phyloP scores from a whole-genome alignment of 371 early-diverging fungal species.

The Mycotypha africana region DNA sequence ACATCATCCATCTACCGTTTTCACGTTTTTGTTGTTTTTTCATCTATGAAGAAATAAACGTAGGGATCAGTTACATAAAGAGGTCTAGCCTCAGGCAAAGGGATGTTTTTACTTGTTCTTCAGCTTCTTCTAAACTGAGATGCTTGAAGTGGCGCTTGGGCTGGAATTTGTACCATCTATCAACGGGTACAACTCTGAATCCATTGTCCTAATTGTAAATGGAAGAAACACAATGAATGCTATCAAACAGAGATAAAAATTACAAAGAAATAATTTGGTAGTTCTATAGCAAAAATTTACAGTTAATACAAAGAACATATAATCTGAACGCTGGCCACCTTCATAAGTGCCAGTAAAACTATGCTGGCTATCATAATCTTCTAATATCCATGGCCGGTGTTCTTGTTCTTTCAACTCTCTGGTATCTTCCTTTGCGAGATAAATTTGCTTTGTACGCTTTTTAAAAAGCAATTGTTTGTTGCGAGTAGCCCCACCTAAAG shows the following conservation, averaged over 20 bases:
- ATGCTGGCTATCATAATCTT: slow-evolving; percentile 68
- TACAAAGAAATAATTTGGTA: no score
- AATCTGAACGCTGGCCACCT: slow-evolving; percentile 71
- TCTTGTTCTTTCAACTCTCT: slow-evolving; percentile 68
- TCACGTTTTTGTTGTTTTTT: slow-evolving; percentile 55
- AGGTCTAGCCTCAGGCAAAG: not conserved
- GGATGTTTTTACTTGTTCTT: slow-evolving; percentile 62
- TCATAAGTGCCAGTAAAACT: slow-evolving; percentile 72
- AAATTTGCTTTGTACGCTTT: slow-evolving; percentile 78
- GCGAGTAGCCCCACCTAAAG: slow-evolving; percentile 70
- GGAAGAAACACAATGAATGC: no score
- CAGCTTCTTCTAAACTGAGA: slow-evolving; percentile 89
- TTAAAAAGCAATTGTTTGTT: slow-evolving; percentile 80
- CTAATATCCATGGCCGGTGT: slow-evolving; percentile 73
- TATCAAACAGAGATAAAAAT: not conserved
- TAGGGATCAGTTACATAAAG: slow-evolving; percentile 2
- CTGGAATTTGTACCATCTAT: slow-evolving; percentile 90
- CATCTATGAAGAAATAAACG: slow-evolving; percentile 10
- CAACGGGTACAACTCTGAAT: slow-evolving; percentile 82
- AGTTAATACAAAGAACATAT: slow-evolving; percentile 76
- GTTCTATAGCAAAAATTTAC: slow-evolving; percentile 3
- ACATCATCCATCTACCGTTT: slow-evolving; percentile 72
- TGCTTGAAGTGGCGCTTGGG: slow-evolving; percentile 76
- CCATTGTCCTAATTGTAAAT: slow-evolving; percentile 74
- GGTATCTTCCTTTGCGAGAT: slow-evolving; percentile 68